A percentile compares a stretch with the other conserved stretches of the same genome.
Conservation (phyloP, 1,284 basidiomycete species). For the Ustilago nuda region DNA sequence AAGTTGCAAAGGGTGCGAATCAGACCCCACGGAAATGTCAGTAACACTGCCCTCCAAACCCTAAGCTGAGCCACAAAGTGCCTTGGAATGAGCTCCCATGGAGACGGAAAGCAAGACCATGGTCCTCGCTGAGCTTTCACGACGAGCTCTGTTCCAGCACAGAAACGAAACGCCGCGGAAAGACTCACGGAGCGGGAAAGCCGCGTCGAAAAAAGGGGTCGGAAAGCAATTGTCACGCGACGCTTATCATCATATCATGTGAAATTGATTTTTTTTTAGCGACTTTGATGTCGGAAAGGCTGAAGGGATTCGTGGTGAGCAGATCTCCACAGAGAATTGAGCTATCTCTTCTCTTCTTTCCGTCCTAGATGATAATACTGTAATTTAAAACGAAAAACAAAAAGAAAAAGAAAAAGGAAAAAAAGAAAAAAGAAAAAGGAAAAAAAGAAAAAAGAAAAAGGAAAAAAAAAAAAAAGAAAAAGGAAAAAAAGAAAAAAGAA, state of each 20-base stretch:
- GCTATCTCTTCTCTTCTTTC: too few species aligned
- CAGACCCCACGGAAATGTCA: background rate
- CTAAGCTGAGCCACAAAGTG: conserved; percentile 3
- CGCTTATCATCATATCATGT: background rate
- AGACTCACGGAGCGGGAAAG: conserved; percentile 7
- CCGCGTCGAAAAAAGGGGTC: background rate
- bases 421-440: too few species aligned
- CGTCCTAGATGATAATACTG: too few species aligned
- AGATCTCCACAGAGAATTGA: background rate
- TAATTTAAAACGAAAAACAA: too few species aligned
- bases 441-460: accelerated
- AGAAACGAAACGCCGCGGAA: conserved; percentile 9
- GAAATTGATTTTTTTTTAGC: background rate
- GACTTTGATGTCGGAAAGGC: background rate
- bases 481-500: too few species aligned
- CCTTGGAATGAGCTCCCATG: background rate
- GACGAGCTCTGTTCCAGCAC: background rate
- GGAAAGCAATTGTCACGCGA: conserved; percentile 10
- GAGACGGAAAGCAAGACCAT: background rate
- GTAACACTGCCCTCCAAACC: background rate
- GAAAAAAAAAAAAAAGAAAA: too few species aligned
- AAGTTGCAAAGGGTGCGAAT: background rate
- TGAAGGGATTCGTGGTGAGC: background rate
- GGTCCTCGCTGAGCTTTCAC: background rate
- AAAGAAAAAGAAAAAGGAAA: too few species aligned